Base-by-base conservation (phyloP, 352 stramenopile species). In the Saprolegnia diclina region DNA sequence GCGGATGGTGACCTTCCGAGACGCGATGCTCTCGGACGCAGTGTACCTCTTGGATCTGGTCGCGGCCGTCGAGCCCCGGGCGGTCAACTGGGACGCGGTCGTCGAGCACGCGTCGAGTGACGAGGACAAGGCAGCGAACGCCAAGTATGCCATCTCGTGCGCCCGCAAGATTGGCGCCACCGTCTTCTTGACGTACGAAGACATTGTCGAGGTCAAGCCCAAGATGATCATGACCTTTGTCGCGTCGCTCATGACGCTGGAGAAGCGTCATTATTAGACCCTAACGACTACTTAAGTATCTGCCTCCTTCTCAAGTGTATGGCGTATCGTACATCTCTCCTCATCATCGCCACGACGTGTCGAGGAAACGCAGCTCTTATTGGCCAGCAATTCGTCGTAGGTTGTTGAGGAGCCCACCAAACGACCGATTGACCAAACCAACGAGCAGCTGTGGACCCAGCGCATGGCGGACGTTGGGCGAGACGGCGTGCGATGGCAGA, bases 211-310 rank as follows among this genome's bases (percentile, higher is more conserved):
- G 74, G 90, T 97, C 65, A 96, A 96, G 78, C 83, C 83, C 42
- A 96, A 96, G 82, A 96, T 97, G 89, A 93, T 96, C 72, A 91
- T 96, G 80, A 92, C 83, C 10, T 93, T 92, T 63, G 83, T 96
- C 18, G 89, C 89, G 18, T 89, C 83, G 57, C 77, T 96, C 64
- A 92, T 92, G 86, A 77, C 81, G 52, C 72, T 94, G n/a, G 83
- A 91, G 72, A 77, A 87, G 76, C 80, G 91, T 68, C 21, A 50
- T n/a, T 1, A 37, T n/a, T 63, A 35, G n/a, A n/a, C n/a, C n/a
- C n/a, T n/a, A 48, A 40, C 44, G 44, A 57, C n/a, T n/a, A n/a
- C n/a, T n/a, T n/a, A n/a, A n/a, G n/a, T n/a, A n/a, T n/a, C n/a
- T n/a, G n/a, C n/a, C n/a, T n/a, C n/a, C n/a, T n/a, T n/a, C n/a